Evolutionary conservation across 345 rosid species (phyloP), one percentile per base, ranked within the genome.

Genomic region (Cardamine chenopodiifolia): DNA sequence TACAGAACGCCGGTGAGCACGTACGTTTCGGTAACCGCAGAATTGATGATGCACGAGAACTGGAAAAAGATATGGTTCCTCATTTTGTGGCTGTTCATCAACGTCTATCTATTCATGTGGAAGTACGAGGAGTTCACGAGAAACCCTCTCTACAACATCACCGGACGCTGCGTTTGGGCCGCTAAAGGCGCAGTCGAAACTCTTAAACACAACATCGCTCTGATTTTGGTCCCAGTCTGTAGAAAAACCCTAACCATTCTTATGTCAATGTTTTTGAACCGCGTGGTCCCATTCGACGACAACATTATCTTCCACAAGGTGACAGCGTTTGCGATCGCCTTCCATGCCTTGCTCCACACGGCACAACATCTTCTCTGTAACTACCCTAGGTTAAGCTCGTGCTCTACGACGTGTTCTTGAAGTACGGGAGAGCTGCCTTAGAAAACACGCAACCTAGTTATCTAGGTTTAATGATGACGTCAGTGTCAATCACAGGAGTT

Each of bases 141-240:
- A 8, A 47, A 83, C 13, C 82, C 85, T 1, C 54, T 74, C 2
- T 95, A 82, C 80, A 55, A 89, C 67, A 80, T 95, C 80, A 86
- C 94, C 20, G 97, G 99, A 23, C 80, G 82, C 59, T 92, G 99
- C 58, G 82, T 95, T 31, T 87, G 97, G 61, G 58, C 82, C 2
- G 99, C 98, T 22, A 95, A 95, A 79, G 99, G 93, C 7, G 59
- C 89, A 0, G 99, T 96, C 0, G 98, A 92, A 84, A 85, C 84
- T n/a, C 86, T 95, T 14, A 95, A 95, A 78, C 78, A 92, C 76
- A 88, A 95, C 71, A 89, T 95, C 94, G 97, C 97, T 19, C 80
- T 95, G n/a, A 78, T 95, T 58, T 88, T 92, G 55, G 37, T 95
- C 8, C 97, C 99, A 0, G 97, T 92, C 0, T 92, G 98, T 60